Evolutionary conservation across 331 rosid species (phyloP).

Genomic region (Cydonia oblonga): DNA sequence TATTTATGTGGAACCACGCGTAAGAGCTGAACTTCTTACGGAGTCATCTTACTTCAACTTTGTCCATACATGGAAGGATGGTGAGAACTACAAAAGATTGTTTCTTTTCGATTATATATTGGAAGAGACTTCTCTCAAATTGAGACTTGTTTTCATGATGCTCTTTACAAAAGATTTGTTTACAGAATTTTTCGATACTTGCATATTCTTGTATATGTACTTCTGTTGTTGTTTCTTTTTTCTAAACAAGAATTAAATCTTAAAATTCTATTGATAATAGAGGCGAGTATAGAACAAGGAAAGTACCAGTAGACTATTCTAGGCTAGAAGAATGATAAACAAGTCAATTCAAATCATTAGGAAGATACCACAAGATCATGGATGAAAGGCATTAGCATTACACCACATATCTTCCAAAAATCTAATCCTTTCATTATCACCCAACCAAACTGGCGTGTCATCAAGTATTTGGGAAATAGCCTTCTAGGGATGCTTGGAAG

Average conservation of each 20-base stretch:
- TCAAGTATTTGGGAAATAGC: not conserved
- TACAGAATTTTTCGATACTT: not conserved
- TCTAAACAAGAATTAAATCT: not conserved
- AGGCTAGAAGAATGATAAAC: not conserved
- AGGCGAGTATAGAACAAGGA: not conserved
- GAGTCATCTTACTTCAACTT: constrained; percentile 71
- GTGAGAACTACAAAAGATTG: constrained; percentile 33
- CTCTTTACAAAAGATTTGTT: not conserved
- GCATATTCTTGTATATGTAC: not conserved
- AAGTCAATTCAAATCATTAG: not conserved
- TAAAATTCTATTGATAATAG: not conserved
- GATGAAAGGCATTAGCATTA: not conserved
- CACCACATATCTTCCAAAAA: too few relatives aligned
- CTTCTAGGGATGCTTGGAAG: not conserved
- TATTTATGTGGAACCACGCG: constrained; percentile 80
- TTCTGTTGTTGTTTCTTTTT: not conserved
- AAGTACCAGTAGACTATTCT: not conserved
- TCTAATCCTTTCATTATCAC: too few relatives aligned
- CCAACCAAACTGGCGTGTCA: too few relatives aligned
- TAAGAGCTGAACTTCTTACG: constrained; percentile 55
- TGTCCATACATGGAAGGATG: constrained; percentile 68
- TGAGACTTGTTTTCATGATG: not conserved
- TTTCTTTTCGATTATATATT: not conserved
- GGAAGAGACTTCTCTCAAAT: constrained; percentile 1
- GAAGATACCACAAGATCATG: not conserved